phyloP scores from a whole-genome alignment of 2,329 filamentous ascomycete species.

The Phialophora expanda region DNA sequence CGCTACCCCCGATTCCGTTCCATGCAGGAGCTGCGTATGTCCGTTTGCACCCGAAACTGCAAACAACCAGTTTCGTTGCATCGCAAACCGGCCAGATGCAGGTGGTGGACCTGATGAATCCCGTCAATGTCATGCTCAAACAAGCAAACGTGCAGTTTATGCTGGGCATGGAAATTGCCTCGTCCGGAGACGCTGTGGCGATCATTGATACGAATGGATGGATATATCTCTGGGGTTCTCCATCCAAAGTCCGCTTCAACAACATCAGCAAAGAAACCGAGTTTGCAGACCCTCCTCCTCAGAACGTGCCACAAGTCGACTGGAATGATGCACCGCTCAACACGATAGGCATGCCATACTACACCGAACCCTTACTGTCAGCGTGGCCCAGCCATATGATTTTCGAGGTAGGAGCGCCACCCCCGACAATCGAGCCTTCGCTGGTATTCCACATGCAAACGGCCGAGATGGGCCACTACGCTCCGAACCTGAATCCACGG shows the following conservation, averaged over 20 bases:
- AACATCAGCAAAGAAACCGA: constrained; percentile 79
- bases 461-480: constrained; percentile 77
- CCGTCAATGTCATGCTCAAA: constrained; percentile 81
- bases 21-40: constrained; percentile 93
- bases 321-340: constrained; percentile 82
- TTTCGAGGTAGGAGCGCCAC: constrained; percentile 84
- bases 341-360: constrained; percentile 88
- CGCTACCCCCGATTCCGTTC: constrained; percentile 87
- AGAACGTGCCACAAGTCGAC: constrained; percentile 65
- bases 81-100: constrained; percentile 94
- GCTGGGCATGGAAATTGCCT: constrained; percentile 81
- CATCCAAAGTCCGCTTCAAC: constrained; percentile 82
- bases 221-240: constrained; percentile 87
- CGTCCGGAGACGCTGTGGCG: constrained; percentile 83
- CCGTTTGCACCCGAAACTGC: constrained; percentile 93
- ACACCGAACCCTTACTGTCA: constrained; percentile 84
- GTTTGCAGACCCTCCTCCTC: constrained; percentile 71
- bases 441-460: constrained; percentile 71
- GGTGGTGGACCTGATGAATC: constrained; percentile 93
- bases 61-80: constrained; percentile 90
- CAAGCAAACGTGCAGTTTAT: constrained; percentile 81
- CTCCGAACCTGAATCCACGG: constrained; percentile 68
- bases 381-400: constrained; percentile 85
- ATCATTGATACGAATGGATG: constrained; percentile 78
- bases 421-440: constrained; percentile 72